Percentiles rank a stretch among this genome's conserved stretches.
Conservation (phyloP, 2,329 filamentous ascomycete species). For the Aureobasidium lini region DNA sequence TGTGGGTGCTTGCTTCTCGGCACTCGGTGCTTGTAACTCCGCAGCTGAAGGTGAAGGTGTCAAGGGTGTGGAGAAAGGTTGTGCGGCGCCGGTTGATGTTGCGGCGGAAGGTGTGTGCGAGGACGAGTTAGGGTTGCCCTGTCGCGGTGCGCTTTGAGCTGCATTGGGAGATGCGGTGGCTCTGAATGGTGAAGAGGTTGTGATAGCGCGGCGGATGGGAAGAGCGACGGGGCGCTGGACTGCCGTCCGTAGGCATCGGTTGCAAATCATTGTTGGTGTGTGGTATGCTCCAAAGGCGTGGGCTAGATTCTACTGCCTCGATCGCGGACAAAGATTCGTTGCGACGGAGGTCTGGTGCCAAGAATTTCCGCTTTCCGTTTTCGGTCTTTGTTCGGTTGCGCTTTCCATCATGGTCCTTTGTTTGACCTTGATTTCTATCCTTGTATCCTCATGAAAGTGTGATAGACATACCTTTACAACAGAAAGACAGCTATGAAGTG, state of each 20-base stretch:
- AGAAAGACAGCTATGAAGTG: too few species aligned
- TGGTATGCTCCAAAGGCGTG: background rate
- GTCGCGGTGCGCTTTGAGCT: constrained; percentile 23
- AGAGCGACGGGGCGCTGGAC: constrained; percentile 21
- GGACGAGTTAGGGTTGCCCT: constrained; percentile 15
- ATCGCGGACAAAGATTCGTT: constrained; percentile 7
- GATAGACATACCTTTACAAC: too few species aligned
- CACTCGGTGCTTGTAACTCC: constrained; percentile 23
- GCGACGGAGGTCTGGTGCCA: background rate
- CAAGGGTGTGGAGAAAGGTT: constrained; percentile 38
- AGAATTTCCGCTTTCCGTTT: background rate
- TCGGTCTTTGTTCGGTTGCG: constrained; percentile 15
- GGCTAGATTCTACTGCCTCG: background rate
- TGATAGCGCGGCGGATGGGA: background rate
- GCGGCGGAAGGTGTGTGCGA: constrained; percentile 27
- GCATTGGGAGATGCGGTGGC: constrained; percentile 23
- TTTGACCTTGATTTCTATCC: background rate
- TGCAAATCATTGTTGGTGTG: constrained; percentile 31
- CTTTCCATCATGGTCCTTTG: constrained; percentile 1
- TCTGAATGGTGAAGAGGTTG: constrained; percentile 16
- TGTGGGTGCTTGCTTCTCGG: constrained; percentile 24
- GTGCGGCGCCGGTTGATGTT: constrained; percentile 38
- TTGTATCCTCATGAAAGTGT: too few species aligned
- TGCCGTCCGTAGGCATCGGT: constrained; percentile 29
- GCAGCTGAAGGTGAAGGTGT: constrained; percentile 23